Conservation (phyloP, 1,139 yeast genomes). For the Debaryomycetaceae sp. region DNA sequence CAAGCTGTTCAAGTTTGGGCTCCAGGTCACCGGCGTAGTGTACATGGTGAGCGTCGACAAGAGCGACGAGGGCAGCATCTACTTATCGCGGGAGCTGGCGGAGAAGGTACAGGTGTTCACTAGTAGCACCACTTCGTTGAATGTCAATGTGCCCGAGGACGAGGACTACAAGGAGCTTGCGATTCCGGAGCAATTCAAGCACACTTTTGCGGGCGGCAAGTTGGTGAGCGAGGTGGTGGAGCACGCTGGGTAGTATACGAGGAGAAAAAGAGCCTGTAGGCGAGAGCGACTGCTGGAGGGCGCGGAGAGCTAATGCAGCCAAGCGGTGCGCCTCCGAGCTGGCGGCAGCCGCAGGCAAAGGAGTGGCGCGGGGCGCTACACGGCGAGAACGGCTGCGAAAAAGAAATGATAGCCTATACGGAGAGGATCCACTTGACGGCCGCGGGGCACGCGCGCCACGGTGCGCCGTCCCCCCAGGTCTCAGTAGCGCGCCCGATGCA, state of each 20-base stretch:
- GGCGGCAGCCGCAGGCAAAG: too few relatives aligned
- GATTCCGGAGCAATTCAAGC: slow-evolving; percentile 85
- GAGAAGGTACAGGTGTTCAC: slow-evolving; percentile 63
- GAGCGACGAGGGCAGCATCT: slow-evolving; percentile 80
- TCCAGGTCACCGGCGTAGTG: slow-evolving; percentile 75
- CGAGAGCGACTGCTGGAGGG: too few relatives aligned
- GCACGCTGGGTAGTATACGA: slow-evolving; percentile 45
- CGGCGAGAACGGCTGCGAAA: too few relatives aligned
- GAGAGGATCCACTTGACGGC: too few relatives aligned
- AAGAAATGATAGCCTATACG: too few relatives aligned
- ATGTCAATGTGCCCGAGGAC: slow-evolving; percentile 70
- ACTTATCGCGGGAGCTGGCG: slow-evolving; percentile 66
- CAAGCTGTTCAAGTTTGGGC: slow-evolving; percentile 74
- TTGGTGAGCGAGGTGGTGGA: slow-evolving; percentile 42
- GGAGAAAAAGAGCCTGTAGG: too few relatives aligned
- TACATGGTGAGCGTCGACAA: slow-evolving; percentile 87
- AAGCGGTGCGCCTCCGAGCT: too few relatives aligned
- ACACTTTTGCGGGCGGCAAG: slow-evolving; percentile 40
- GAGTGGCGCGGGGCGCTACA: too few relatives aligned
- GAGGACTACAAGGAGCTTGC: slow-evolving; percentile 69
- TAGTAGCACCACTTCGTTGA: slow-evolving; percentile 79
- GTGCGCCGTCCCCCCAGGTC: too few relatives aligned
- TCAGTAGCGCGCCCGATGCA: too few relatives aligned
- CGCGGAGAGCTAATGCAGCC: too few relatives aligned
- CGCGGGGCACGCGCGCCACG: too few relatives aligned